Base-by-base conservation (phyloP, 352 stramenopile species). In the Pythium scleroteichum region DNA sequence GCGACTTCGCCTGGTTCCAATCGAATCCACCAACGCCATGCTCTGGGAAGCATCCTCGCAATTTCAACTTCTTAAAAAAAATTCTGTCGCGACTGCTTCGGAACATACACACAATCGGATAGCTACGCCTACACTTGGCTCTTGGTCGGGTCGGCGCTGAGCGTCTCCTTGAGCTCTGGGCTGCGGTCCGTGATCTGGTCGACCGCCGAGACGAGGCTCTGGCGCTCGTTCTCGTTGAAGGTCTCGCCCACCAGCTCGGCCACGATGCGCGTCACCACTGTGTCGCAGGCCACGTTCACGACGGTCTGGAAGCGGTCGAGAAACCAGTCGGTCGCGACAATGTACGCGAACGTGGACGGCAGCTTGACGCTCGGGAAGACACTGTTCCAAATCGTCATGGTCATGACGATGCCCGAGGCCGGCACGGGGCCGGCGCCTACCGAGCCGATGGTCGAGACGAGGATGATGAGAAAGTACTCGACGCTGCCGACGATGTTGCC, bases 281-380 rank as follows among this genome's bases (percentile, higher is more conserved):
- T 75, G 47, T 89, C 75, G 35, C 75, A 66, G 27, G 73, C 78
- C 33, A 89, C 71, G 57, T 87, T 85, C 41, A 80, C 66, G 16
- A 73, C 64, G 0, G 78, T 85, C 29, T 75, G 58, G 29, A 84
- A 69, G 13, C 75, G 72, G 52, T 87, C 75, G 32, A 86, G 24
- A 50, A 85, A 62, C 75, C 75, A 85, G 56, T 87, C 77, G 12
- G 65, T 83, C 17, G 70, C 77, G 10, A 85, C 71, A 54, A 87
- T 74, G 53, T 78, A 80, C 10, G 62, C 62, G 44, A 84, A 87
- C 2, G 74, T 66, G 19, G 69, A 67, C 41, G 76, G 76, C 14
- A 85, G 59, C 13, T 63, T 50, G 16, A 71, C 65, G 12, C 53
- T 61, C 3, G 65, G 59, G 38, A 76, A 68, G 39, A 78, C 64